Base-by-base conservation (phyloP, 2,329 filamentous ascomycete species). In the Onygenales sp. region DNA sequence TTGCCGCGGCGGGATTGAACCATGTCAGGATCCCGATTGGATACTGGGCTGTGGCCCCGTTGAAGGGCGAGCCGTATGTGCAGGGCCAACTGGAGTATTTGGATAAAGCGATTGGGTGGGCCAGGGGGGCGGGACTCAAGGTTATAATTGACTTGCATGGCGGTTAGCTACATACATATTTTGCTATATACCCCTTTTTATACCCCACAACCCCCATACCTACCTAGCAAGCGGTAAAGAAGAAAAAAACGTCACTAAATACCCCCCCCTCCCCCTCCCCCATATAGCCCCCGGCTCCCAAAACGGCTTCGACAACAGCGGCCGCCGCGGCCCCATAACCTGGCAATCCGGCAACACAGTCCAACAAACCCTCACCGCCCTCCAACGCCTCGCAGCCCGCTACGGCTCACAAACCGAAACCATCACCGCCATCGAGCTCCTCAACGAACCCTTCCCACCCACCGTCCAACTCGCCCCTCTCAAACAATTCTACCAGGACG, bases 121-220 rank as follows among this genome's bases (percentile, higher is more conserved):
- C 84, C 9, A 67, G 75, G 54, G 68, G 64, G 44, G 73, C 77
- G 44, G 78, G 79, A 3, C 64, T 87, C 48, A 84, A 84, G 62
- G 80, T 86, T 42, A 77, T 85, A 68, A 76, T 87, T 59, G 84
- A 87, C 63, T 68, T 87, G 21, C 84, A 87, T 62, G 84, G 83
- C 58, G 80, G 79, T 81, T 65, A 65, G 76, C 70, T 40, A 17
- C n/a, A 32, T 32, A 52, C 44, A 34, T 50, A 46, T 32, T 53
- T 62, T 40, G 57, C 50, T 43, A 32, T n/a, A 31, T 49, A 21
- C 9, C 21, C 21, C 21, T 27, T 27, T 27, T 5, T n/a, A 37
- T 36, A 34, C 14, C 14, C 9, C 13, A 11, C 34, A 27, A 31
- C 11, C 6, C 11, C 21, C 14, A 36, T 37, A 7, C 34, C 6